A percentile compares a stretch with the other conserved stretches of the same genome.
Conservation (phyloP, 176 grass and related monocot species). For the Eragrostis curvula region DNA sequence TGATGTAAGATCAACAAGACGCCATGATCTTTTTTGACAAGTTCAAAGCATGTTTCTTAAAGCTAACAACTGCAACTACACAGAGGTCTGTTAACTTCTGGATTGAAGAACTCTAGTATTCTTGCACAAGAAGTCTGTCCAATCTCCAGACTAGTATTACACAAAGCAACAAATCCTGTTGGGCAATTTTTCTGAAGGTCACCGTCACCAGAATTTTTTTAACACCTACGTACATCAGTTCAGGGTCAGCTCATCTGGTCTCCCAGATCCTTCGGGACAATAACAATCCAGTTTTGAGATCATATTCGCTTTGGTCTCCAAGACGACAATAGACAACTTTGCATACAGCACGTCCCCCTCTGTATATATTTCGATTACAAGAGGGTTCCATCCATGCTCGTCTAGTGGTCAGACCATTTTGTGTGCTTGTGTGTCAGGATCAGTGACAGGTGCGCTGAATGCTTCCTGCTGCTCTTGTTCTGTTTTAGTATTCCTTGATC, state of each 20-base stretch:
- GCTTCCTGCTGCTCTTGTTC: neutral
- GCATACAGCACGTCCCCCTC: neutral
- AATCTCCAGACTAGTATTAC: neutral
- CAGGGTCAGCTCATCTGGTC: conserved; percentile 8
- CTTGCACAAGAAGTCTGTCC: neutral
- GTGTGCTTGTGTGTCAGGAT: neutral
- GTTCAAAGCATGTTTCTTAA: neutral
- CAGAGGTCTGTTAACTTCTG: neutral
- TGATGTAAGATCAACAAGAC: neutral
- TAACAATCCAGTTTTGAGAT: neutral
- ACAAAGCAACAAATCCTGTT: neutral
- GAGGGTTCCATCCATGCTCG: too few relatives aligned
- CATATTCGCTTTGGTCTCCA: conserved; percentile 1
- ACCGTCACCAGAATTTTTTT: neutral
- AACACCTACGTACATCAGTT: neutral
- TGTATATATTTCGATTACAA: too few relatives aligned
- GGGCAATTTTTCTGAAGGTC: neutral
- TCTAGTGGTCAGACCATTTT: too few relatives aligned
- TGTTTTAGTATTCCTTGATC: neutral
- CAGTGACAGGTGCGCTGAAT: conserved; percentile 28
- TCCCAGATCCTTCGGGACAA: neutral
- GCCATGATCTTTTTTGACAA: neutral
- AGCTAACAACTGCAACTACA: neutral
- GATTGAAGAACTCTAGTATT: neutral
- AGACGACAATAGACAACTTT: neutral